Evolutionary conservation across 139 green algal genomes (phyloP).

Genomic region (Microglena sp.): DNA sequence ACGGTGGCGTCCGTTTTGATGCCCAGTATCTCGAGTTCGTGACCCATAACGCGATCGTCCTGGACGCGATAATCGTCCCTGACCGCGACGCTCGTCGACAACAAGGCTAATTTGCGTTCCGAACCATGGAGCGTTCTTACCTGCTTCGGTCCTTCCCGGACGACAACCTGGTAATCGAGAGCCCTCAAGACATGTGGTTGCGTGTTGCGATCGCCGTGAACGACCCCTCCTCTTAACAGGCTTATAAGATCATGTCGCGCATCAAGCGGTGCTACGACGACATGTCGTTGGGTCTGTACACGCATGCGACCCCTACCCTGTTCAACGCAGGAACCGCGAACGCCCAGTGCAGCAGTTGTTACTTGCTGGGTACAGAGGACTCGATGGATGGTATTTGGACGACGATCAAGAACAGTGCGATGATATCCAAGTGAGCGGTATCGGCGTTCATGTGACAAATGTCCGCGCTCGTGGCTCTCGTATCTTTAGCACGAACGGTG

Average conservation of each 20-base stretch:
- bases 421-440: slow-evolving; percentile 35
- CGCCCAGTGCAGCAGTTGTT: slow-evolving; percentile 23
- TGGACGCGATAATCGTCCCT: neutral
- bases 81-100: slow-evolving; percentile 11
- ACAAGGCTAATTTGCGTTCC: slow-evolving; percentile 24
- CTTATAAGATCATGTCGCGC: slow-evolving; percentile 16
- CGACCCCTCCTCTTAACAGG: slow-evolving; percentile 3
- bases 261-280: slow-evolving; percentile 15
- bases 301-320: slow-evolving; percentile 27
- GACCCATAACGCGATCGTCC: neutral
- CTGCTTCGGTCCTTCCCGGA: slow-evolving; percentile 3
- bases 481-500: slow-evolving; percentile 22
- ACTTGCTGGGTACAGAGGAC: slow-evolving; percentile 26
- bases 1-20: too few relatives aligned
- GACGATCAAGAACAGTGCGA: slow-evolving; percentile 23
- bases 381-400: slow-evolving; percentile 38
- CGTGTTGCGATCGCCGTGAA: slow-evolving; percentile 26
- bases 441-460: slow-evolving; percentile 22
- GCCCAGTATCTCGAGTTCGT: neutral
- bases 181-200: slow-evolving; percentile 36
- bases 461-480: slow-evolving; percentile 12
- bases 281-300: slow-evolving; percentile 11
- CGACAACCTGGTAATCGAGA: slow-evolving; percentile 13
- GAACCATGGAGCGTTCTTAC: slow-evolving; percentile 20
- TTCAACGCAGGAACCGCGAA: slow-evolving; percentile 30